Base-by-base conservation (phyloP, 352 stramenopile species). In the Globisporangium lucens region DNA sequence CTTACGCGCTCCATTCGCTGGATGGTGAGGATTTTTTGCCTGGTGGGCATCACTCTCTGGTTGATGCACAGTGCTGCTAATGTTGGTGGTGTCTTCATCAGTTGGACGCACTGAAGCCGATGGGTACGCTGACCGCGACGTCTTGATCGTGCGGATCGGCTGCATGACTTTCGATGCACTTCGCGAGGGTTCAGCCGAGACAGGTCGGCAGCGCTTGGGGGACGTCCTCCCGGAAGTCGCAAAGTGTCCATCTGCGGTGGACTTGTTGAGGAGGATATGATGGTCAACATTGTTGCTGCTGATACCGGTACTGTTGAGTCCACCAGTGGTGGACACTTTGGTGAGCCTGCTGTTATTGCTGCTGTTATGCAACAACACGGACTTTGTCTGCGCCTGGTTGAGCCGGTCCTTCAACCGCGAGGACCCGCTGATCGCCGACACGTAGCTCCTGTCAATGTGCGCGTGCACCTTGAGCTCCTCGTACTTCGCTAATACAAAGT, bases 401-500 rank as follows among this genome's bases (percentile, higher is more conserved):
- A 89, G 70, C 24, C 79, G 70, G 46, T 87, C 76, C 30, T 80
- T 83, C 29, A 90, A 56, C 20, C 75, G 74, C 63, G 74, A 67
- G 47, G 77, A 89, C 8, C 84, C 83, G 15, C 75, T 87, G 57
- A 94, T 87, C 9, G 83, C 83, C 41, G 83, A 77, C 9, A 91
- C 75, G 55, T 85, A 91, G 56, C 82, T 92, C 47, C 83, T 82
- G 49, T 94, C 87, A 46, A 94, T 73, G 64, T 93, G 82, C 30
- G 86, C 83, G 35, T 92, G 76, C 15, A 89, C 72, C 51, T 83
- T 80, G 52, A 94, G 65, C 49, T 81, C 68, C n/a, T 82, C 76
- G 58, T 85, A 79, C 57, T 94, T 94, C 20, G 74, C 57, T 13
- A 79, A 33, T 9, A 83, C 70, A 56, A 87, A 94, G 67, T 89